phyloP scores from a whole-genome alignment of 148 eudicot genomes.

The Fallopia convolvulus region DNA sequence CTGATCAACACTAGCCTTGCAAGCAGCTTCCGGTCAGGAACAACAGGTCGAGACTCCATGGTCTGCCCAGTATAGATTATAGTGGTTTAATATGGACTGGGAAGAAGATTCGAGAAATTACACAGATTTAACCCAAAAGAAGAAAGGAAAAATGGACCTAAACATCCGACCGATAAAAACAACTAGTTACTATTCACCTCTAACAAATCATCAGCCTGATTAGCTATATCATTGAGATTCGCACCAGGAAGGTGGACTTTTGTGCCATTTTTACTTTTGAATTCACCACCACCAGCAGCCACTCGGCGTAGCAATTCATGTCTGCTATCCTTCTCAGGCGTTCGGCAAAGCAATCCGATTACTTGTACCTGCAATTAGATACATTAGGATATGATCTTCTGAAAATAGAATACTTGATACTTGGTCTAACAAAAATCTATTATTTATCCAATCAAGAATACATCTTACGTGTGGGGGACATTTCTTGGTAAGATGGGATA shows the following conservation, averaged over 20 bases:
- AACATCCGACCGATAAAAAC: neutral
- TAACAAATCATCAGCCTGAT: constrained; percentile 92
- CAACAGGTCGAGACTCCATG: constrained; percentile 83
- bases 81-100: neutral
- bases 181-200: constrained; percentile 35
- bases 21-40: constrained; percentile 91
- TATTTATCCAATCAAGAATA: neutral
- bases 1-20: constrained; percentile 93
- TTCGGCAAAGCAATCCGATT: constrained; percentile 85
- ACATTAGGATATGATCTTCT: neutral
- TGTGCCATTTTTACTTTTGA: constrained; percentile 61
- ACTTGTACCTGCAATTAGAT: constrained; percentile 63
- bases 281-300: constrained; percentile 92
- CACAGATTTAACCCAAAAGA: neutral
- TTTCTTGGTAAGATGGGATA: constrained; percentile 92
- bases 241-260: constrained; percentile 96
- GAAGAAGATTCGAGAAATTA: neutral
- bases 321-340: constrained; percentile 88
- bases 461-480: constrained; percentile 91
- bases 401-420: neutral
- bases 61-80: constrained; percentile 38
- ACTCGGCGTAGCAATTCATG: constrained; percentile 86
- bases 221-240: constrained; percentile 87
- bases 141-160: neutral
- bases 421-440: neutral